Evolutionary conservation across 345 rosid species (phyloP).

Genomic region (Euphorbia tirucalli): DNA sequence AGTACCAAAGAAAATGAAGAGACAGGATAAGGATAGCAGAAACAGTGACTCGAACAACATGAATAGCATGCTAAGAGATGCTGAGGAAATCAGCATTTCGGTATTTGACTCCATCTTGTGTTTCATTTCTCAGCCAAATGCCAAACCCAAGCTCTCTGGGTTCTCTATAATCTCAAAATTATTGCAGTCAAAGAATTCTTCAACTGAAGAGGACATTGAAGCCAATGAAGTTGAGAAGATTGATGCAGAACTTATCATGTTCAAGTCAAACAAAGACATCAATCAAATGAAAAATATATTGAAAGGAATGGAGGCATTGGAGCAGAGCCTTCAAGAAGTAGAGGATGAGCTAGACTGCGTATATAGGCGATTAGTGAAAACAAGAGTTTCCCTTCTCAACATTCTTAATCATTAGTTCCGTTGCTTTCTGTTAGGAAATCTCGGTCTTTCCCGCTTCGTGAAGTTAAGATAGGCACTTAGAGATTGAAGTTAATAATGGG

Average conservation of each 20-base stretch:
- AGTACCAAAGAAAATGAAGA: slow-evolving; percentile 1
- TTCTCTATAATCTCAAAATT: not conserved
- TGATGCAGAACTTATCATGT: slow-evolving; percentile 3
- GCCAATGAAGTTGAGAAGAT: slow-evolving; percentile 9
- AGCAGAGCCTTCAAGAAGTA: too few relatives aligned
- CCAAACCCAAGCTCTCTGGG: slow-evolving; percentile 11
- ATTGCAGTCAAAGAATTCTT: slow-evolving; percentile 6
- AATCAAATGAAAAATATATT: not conserved
- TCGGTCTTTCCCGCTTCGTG: too few relatives aligned
- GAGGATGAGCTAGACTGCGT: too few relatives aligned
- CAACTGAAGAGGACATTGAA: not conserved
- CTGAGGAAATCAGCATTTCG: slow-evolving; percentile 12
- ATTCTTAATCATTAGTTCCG: too few relatives aligned
- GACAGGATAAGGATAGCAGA: not conserved
- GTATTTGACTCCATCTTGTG: slow-evolving; percentile 15
- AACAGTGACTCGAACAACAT: not conserved
- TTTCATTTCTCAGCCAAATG: slow-evolving; percentile 9
- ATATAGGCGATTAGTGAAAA: too few relatives aligned
- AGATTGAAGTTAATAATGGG: too few relatives aligned
- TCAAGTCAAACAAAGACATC: slow-evolving; percentile 11
- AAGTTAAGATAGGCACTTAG: too few relatives aligned
- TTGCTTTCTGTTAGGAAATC: too few relatives aligned
- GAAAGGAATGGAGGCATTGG: too few relatives aligned
- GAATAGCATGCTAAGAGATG: too few relatives aligned
- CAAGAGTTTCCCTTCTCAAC: too few relatives aligned